Base-by-base conservation (phyloP, 1,284 basidiomycete species). In the Tilletia indica region DNA sequence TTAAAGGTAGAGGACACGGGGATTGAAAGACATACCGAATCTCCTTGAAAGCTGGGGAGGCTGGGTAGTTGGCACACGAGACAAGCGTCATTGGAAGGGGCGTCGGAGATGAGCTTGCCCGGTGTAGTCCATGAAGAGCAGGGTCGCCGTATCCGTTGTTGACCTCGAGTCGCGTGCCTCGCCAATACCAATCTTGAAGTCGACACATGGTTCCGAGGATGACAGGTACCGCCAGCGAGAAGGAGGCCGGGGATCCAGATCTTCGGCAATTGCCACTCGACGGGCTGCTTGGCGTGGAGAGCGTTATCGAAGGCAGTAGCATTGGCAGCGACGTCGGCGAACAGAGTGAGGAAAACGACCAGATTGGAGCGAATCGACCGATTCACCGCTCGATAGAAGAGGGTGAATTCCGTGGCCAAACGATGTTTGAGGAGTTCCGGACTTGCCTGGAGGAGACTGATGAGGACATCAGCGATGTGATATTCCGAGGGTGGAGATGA, bases 241-340 rank as follows among this genome's bases (percentile, higher is more conserved):
- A 87, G 73, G 9, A 87, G 68, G 78, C 86, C 85, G 71, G 84
- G 77, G 78, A 88, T 85, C 88, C 87, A 88, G 68, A 88, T 87
- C 84, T 87, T 88, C 49, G 88, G 87, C 68, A 88, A 79, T 80
- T 89, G 87, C 88, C 88, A 89, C 79, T 89, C 88, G 73, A 89
- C 88, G 12, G 88, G 88, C 69, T 84, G 77, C 69, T 83, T 82
- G 21, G 87, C 86, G 77, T 85, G 86, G 12, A 87, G 87, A 11
- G 88, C 88, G 75, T 86, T 86, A 80, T 86, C 86, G 78, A 88
- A 88, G 48, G 87, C 87, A 69, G 88, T 87, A 54, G 87, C 87
- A 72, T 87, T 87, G 54, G 87, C 87, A 56, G 84, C 85, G 69
- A 85, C 82, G 74, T 88, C 88, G 69, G 88, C 88, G 78, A 88